Base-by-base conservation (phyloP, 306 rosid species). In the Styphnolobium japonicum region DNA sequence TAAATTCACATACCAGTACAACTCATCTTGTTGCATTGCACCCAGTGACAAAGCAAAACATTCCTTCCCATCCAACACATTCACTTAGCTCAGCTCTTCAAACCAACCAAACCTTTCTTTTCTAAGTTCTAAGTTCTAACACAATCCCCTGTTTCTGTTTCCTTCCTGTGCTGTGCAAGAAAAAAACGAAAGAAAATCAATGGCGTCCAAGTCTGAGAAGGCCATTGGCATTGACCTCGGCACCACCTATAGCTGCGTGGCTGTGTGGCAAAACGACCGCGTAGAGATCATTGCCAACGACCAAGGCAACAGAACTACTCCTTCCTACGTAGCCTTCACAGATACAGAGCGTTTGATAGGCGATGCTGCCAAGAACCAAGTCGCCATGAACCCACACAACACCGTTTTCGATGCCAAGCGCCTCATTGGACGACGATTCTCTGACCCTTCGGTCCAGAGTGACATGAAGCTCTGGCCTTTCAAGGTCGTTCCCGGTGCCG, bases 241-340 rank as follows among this genome's bases (percentile, higher is more conserved):
- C 56, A 83, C 86, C 48, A 83, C 86, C 60, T 83, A 83, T 67
- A 82, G 86, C 53, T 82, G 86, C 27, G 86, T 82, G 5, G 86
- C 79, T 4, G 86, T 82, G 18, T 82, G 82, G 86, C 86, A 76
- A 10, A 82, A 82, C n/a, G 86, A 82, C 33, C 82, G 86, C 7
- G 86, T 82, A 1, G 86, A 81, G 85, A 81, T 81, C 72, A 75
- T 81, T 21, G 81, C 85, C 71, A 81, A 81, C 23, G 85, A 81
- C 23, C 86, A 82, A 53, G 86, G 86, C 51, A 82, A 82, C 61
- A 16, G 86, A 37, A 82, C 86, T 4, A 82, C 86, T 33, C 86
- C 86, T 52, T 82, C 86, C 67, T 82, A 82, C 18, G 86, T 82
- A 0, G 86, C 86, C 3, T 82, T 82, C 58, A 82, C 86, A 0